Evolutionary conservation across 2,329 filamentous ascomycete species (phyloP).

Genomic region (Penicillium sp.): DNA sequence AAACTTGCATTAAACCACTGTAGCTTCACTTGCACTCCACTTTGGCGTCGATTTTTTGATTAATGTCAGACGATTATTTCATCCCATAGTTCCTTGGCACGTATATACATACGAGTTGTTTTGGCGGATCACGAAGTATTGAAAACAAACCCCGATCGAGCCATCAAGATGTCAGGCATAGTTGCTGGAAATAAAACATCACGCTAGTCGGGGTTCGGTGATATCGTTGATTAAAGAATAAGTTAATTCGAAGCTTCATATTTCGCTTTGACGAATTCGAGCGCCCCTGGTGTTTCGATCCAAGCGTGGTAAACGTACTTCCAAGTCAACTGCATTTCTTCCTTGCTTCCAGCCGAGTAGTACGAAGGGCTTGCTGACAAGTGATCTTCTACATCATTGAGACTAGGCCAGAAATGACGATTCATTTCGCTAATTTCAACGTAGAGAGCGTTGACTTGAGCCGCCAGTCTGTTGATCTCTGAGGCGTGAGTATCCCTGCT

Average conservation of each 20-base stretch:
- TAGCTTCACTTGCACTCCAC: too few species aligned
- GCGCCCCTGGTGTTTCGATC: constrained; percentile 23
- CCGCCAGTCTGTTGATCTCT: constrained; percentile 19
- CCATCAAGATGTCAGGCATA: too few species aligned
- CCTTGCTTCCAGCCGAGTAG: constrained; percentile 14
- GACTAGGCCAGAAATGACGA: constrained; percentile 23
- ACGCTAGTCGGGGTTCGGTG: too few species aligned
- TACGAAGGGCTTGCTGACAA: constrained; percentile 13
- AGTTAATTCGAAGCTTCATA: background rate
- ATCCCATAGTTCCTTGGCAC: too few species aligned
- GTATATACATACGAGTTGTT: too few species aligned
- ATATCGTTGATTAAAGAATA: too few species aligned
- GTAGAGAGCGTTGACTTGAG: constrained; percentile 24
- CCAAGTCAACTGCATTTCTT: constrained; percentile 22
- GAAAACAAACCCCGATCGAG: too few species aligned
- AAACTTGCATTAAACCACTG: too few species aligned
- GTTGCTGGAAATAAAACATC: too few species aligned
- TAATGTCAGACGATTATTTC: too few species aligned
- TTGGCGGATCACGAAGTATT: too few species aligned
- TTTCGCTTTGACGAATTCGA: constrained; percentile 19
- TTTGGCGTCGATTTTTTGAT: too few species aligned
- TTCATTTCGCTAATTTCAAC: constrained; percentile 18
- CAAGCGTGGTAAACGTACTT: constrained; percentile 24
- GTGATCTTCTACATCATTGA: constrained; percentile 22
- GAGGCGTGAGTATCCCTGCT: constrained; percentile 12